phyloP scores from a whole-genome alignment of 805 yeast species.

The Ogataea pini region DNA sequence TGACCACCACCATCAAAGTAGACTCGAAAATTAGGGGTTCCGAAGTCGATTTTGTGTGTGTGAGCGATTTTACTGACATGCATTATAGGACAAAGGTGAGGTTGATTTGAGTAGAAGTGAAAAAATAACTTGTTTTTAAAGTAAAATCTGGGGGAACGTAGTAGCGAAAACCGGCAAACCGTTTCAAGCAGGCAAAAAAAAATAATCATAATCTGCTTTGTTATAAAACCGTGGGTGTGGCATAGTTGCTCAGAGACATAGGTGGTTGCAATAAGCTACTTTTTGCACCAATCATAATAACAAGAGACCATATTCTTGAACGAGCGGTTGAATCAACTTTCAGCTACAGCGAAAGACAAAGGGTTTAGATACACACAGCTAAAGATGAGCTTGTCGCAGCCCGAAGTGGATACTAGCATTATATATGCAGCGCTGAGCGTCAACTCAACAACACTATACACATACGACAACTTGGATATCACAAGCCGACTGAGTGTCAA shows the following conservation, averaged over 20 bases:
- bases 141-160: not conserved
- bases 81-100: slow-evolving; percentile 19
- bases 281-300: too few species aligned
- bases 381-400: slow-evolving; percentile 5
- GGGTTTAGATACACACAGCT: too few species aligned
- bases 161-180: not conserved
- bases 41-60: slow-evolving; percentile 46
- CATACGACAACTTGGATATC: slow-evolving; percentile 52
- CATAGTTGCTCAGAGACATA: not conserved
- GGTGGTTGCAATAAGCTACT: too few species aligned
- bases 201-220: too few species aligned
- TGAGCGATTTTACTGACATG: slow-evolving; percentile 70
- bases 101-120: slow-evolving; percentile 2
- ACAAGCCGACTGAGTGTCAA: slow-evolving; percentile 45
- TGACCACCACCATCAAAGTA: slow-evolving; percentile 48
- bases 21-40: slow-evolving; percentile 50
- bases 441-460: slow-evolving; percentile 61
- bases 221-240: too few species aligned
- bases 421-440: slow-evolving; percentile 34
- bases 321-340: not conserved
- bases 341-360: too few species aligned
- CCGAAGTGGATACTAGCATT: slow-evolving; percentile 13
- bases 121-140: not conserved
- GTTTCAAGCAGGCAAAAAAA: not conserved
- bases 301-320: too few species aligned